Evolutionary conservation across 192 early-diverging fungal species (phyloP).

Genomic region (Coemansia sp.): DNA sequence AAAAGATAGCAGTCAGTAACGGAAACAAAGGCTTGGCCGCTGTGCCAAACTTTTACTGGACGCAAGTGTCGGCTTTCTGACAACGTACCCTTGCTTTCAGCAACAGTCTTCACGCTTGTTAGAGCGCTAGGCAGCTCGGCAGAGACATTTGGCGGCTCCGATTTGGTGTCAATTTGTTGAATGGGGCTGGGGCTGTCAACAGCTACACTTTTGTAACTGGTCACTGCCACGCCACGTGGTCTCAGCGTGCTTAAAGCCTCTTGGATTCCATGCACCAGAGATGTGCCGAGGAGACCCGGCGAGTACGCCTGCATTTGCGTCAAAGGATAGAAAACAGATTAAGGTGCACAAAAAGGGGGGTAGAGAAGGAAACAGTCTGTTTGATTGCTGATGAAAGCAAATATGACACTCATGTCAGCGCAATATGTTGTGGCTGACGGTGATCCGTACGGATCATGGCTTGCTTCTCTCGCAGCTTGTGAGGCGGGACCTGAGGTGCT

Average conservation of each 20-base stretch:
- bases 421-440: no score
- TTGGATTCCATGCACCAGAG: slow-evolving; percentile 4
- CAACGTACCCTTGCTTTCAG: background rate
- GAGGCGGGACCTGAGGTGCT: no score
- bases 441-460: no score
- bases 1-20: background rate
- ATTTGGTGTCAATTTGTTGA: background rate
- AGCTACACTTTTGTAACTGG: background rate
- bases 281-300: slow-evolving; percentile 8
- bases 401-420: no score
- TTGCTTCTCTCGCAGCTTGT: no score
- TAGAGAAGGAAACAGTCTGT: background rate
- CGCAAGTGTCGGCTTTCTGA: background rate
- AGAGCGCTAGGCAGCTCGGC: background rate
- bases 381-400: background rate
- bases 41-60: background rate
- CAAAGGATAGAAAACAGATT: background rate
- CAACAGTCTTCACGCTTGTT: background rate
- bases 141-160: background rate
- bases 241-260: background rate
- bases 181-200: background rate
- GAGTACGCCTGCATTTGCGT: slow-evolving; percentile 13
- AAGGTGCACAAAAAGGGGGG: background rate
- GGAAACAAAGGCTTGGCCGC: background rate
- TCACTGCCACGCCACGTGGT: background rate